Evolutionary conservation across 1,139 yeast species (phyloP), one percentile per base, ranked within the genome.

Genomic region (Dujonia santamariae): DNA sequence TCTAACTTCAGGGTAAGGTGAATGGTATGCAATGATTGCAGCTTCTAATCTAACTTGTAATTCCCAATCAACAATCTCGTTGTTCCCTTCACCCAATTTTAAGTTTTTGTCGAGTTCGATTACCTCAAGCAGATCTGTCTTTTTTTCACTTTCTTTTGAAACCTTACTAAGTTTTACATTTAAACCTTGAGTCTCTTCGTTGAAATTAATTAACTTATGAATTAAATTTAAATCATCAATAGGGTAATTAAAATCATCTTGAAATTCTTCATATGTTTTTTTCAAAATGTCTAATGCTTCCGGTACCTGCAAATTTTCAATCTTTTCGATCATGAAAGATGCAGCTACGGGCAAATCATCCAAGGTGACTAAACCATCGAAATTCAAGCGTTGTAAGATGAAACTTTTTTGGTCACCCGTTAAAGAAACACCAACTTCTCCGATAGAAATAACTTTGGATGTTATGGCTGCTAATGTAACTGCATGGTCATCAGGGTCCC

Each of bases 1-100:
- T 42, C 86, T 64, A 2, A 80, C 84, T 51, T 79, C 85, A 3
- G 81, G 77, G 48, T 80, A 80, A 1, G 84, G 82, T 1, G 85
- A 78, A 53, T 71, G 73, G 48, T 61, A 78, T 31, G 71, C 61
- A 34, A 73, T 56, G 33, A 80, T 53, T 7, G 67, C 69, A 1
- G 80, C 81, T 36, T 66, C 65, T 27, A 70, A 47, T 38, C 58
- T 61, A 2, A 51, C 50, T 39, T 61, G 61, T 28, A 69, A 53
- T 12, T 48, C 50, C 53, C 64, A 61, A 21, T 60, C 53, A 14
- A 44, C 14, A 15, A 27, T 14, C 14, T 17, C 25, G 14, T 27
- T 9, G 30, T 27, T 14, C 9, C 7, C 9, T 7, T 25, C 17
- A 15, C 7, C n/a, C 17, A 11, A 7, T 15, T 25, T 11, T 9